phyloP scores from a whole-genome alignment of 345 rosid genomes.

The Populus simonii region DNA sequence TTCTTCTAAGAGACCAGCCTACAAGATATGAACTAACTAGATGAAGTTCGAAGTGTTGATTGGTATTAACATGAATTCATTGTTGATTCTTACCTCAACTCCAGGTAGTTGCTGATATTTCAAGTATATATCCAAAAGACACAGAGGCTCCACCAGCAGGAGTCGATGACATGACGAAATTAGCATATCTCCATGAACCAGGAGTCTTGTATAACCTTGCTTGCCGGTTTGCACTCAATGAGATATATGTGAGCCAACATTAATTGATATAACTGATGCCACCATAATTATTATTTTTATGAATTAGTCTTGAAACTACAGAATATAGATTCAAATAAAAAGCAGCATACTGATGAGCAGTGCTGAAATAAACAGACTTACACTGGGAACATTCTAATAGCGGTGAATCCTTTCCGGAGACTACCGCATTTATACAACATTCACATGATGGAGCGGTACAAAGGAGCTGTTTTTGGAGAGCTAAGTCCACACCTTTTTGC shows the following conservation, averaged over 20 bases:
- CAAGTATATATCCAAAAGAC: slow-evolving; percentile 54
- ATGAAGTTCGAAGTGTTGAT: neutral
- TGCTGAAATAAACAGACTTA: slow-evolving; percentile 48
- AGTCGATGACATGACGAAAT: slow-evolving; percentile 68
- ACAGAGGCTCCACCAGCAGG: slow-evolving; percentile 58
- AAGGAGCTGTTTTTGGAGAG: slow-evolving; percentile 65
- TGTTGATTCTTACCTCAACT: slow-evolving; percentile 10
- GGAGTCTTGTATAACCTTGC: slow-evolving; percentile 60
- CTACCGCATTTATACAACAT: slow-evolving; percentile 57
- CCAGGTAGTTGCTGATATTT: slow-evolving; percentile 46
- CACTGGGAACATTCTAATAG: slow-evolving; percentile 61
- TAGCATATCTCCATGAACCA: slow-evolving; percentile 66
- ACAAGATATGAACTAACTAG: neutral
- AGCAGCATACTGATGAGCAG: slow-evolving; percentile 20
- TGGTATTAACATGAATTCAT: neutral
- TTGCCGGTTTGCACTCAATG: slow-evolving; percentile 50
- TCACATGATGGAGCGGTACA: slow-evolving; percentile 63
- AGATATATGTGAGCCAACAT: slow-evolving; percentile 53
- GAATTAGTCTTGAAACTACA: slow-evolving; percentile 2
- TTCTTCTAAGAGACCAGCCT: neutral
- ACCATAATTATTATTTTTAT: neutral
- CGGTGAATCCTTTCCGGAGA: slow-evolving; percentile 61
- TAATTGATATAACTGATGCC: neutral
- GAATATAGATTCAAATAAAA: neutral
- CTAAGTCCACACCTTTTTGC: slow-evolving; percentile 62